Evolutionary conservation across 345 rosid species (phyloP).

Genomic region (Hibiscus trionum): DNA sequence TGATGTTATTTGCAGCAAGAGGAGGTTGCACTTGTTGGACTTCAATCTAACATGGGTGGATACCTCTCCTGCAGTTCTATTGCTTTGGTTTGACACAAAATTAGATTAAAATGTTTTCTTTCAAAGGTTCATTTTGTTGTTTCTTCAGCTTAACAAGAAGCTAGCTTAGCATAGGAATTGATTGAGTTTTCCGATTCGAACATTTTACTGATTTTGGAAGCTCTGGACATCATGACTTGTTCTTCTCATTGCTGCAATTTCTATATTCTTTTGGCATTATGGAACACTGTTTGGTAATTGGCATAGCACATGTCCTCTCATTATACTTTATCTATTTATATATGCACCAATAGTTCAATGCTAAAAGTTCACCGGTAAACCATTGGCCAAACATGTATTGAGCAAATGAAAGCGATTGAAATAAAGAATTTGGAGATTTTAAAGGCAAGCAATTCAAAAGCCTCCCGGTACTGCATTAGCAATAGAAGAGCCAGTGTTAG

Average conservation of each 20-base stretch:
- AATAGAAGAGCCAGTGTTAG: slow-evolving; percentile 6
- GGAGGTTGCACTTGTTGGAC: not conserved
- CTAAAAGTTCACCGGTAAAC: too few species aligned
- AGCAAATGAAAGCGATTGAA: too few species aligned
- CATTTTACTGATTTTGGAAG: not conserved
- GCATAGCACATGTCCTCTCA: too few species aligned
- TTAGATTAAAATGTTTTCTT: not conserved
- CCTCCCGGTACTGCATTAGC: not conserved
- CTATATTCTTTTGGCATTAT: not conserved
- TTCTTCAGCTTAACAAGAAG: not conserved
- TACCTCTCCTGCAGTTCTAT: not conserved
- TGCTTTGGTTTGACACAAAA: not conserved
- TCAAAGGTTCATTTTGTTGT: not conserved
- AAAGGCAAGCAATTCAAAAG: too few species aligned
- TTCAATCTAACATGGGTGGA: not conserved
- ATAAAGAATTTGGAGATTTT: too few species aligned
- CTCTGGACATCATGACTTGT: not conserved
- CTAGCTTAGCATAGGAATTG: not conserved
- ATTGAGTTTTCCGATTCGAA: not conserved
- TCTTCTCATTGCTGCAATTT: not conserved
- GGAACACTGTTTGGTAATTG: not conserved
- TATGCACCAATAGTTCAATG: too few species aligned
- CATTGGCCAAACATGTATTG: too few species aligned
- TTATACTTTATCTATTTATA: too few species aligned
- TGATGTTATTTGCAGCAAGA: not conserved